These are phyloP conservation scores for Candida nanaspora DNA, from an alignment of 805 yeast genomes.

Conservation along the genomic window DNA sequence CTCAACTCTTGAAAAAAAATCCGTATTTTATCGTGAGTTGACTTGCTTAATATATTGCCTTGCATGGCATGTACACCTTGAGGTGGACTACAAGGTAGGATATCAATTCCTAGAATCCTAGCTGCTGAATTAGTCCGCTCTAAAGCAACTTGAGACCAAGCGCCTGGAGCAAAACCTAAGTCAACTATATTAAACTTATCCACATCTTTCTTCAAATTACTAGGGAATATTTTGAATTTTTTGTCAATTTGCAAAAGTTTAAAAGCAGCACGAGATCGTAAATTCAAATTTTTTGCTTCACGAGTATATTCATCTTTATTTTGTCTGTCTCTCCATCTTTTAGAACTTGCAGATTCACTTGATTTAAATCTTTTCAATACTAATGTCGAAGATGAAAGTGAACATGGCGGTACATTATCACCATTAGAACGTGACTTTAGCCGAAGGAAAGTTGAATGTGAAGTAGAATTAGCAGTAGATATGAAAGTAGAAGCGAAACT, in stretches of 20 bases:
- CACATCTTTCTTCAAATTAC: slow-evolving; percentile 23
- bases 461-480: too few species aligned
- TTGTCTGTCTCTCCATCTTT: slow-evolving; percentile 72
- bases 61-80: slow-evolving; percentile 73
- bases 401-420: too few species aligned
- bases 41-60: slow-evolving; percentile 72
- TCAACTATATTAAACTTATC: slow-evolving; percentile 58
- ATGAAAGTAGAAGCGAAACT: too few species aligned
- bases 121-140: slow-evolving; percentile 44
- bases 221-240: slow-evolving; percentile 47
- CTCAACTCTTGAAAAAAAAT: slow-evolving; percentile 33
- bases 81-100: slow-evolving; percentile 75
- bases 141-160: slow-evolving; percentile 85
- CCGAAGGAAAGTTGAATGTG: too few species aligned
- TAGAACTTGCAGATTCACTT: slow-evolving; percentile 47
- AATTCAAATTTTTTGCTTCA: slow-evolving; percentile 56
- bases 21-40: slow-evolving; percentile 52
- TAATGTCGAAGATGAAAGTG: too few species aligned
- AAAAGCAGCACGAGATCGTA: slow-evolving; percentile 85
- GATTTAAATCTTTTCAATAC: too few species aligned
- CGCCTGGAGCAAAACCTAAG: slow-evolving; percentile 90
- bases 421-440: too few species aligned
- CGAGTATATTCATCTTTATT: slow-evolving; percentile 54
- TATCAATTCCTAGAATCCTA: slow-evolving; percentile 71
- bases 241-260: slow-evolving; percentile 72